Base-by-base conservation (phyloP, 768 basidiomycete genomes). In the Auriscalpium microsporum region DNA sequence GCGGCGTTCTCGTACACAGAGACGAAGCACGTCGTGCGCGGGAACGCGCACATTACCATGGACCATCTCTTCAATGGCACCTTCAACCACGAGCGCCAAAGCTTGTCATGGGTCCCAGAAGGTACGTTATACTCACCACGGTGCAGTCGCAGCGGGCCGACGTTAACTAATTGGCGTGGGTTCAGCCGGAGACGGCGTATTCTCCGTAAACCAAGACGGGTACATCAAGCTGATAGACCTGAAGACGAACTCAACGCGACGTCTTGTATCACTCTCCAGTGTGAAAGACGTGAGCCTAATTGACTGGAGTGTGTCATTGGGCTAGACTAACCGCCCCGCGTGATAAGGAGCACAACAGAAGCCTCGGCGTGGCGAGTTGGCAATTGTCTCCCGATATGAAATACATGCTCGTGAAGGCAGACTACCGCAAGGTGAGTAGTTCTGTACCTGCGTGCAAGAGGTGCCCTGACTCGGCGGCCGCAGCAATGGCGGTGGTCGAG, bases 401-500 rank as follows among this genome's bases (percentile, higher is more conserved):
- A 64, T 88, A 90, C 70, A 77, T 98, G 50, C 79, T 98, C 17
- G 71, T 99, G 51, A 86, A 90, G 66, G 74, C 90, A 0, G 76
- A 90, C 65, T 71, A 81, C 62, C 69, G 71, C 54, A 94, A 96
- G 78, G 92, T 84, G 57, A 51, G 68, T 59, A 38, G 48, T 46
- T 44, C 44, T 17, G 33, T 21, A 50, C 2, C 51, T 37, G 35
- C 11, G 21, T 34, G 14, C 8, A 14, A 35, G 40, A 52, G 7
- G 28, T 19, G 58, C 34, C 19, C 36, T 49, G 17, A 54, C n/a
- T 11, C 50, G 52, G 42, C 52, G 50, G 36, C 6, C 50, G 16
- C 55, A 94, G 86, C 90, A 94, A 85, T 99, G 96, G 96, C 83
- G 96, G 47, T 79, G 87, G 69, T 96, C 94, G 7, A 84, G 82